Evolutionary conservation across 73 alveolate genomes (phyloP), one percentile per base, ranked within the genome.

Genomic region (Paramecium pentaurelia): DNA sequence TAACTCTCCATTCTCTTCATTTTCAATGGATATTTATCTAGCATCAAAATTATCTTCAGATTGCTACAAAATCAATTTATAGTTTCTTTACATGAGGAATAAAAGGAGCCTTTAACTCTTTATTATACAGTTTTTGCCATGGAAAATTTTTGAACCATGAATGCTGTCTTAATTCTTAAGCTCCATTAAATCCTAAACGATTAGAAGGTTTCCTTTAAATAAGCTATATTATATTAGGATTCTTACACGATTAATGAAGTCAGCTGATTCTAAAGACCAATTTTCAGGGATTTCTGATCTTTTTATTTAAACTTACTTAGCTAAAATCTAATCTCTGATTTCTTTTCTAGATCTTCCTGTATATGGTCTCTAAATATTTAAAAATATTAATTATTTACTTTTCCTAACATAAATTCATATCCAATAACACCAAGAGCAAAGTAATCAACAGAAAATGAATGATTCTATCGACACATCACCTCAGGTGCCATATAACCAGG

Each of bases 391-490:
- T 4, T 27, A 27, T 92, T 88, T 22, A 89, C 95, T 40, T 94
- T 60, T 54, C 99, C 99, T 58, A 93, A 93, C 99, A 97, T 97
- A 93, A 97, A 97, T 88, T 97, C 99, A 93, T 96, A 97, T n/a
- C 98, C 99, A 88, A 97, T 96, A 12, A 97, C 99, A 1, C 99
- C 99, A 18, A 96, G 95, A 0, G 99, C 99, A 88, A 97, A 97
- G 89, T 97, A 97, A 93, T 97, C 99, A 18, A 95, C 99, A 5
- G 96, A 97, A 71, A 93, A 94, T 0, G 97, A 94, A 88, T 97
- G 99, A 54, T 96, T 96, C 92, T 97, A 94, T 64, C 98, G 93
- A 92, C 99, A 97, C 98, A 95, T 96, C 6, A 97, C 99, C 70
- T 97, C 98, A 37, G 99, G 98, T 40, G 99, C 77, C 99, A 96